Conservation (phyloP, 2,329 filamentous ascomycete genomes). For the Alternaria sp. region DNA sequence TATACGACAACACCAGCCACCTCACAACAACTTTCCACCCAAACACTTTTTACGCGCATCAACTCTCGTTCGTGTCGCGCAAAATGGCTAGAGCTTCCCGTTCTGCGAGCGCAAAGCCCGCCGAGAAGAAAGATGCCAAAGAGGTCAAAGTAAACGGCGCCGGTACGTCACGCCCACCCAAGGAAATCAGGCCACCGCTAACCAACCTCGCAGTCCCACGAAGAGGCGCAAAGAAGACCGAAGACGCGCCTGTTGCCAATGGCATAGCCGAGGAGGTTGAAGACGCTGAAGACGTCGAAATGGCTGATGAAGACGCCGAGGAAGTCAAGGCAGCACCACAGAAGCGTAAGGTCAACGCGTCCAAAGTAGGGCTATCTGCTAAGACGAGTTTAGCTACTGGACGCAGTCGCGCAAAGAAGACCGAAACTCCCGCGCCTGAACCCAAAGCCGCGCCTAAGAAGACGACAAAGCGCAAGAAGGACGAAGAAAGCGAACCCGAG, state of each 20-base stretch:
- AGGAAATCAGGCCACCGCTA: slow-evolving; percentile 22
- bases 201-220: slow-evolving; percentile 25
- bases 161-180: slow-evolving; percentile 34
- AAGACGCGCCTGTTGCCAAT: slow-evolving; percentile 22
- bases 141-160: slow-evolving; percentile 43
- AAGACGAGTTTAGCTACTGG: slow-evolving; percentile 23
- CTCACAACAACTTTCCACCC: slow-evolving; percentile 20
- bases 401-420: slow-evolving; percentile 40
- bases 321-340: slow-evolving; percentile 13
- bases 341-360: slow-evolving; percentile 28
- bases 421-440: slow-evolving; percentile 31
- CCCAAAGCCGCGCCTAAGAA: slow-evolving; percentile 24
- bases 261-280: slow-evolving; percentile 19
- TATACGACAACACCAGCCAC: slow-evolving; percentile 40
- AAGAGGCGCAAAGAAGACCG: slow-evolving; percentile 39
- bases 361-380: slow-evolving; percentile 11
- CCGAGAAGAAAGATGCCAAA: slow-evolving; percentile 35
- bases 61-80: slow-evolving; percentile 18
- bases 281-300: slow-evolving; percentile 7
- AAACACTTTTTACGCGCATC: slow-evolving; percentile 26
- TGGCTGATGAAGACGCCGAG: slow-evolving; percentile 12
- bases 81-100: slow-evolving; percentile 45
- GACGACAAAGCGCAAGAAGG: slow-evolving; percentile 45
- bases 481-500: slow-evolving; percentile 33
- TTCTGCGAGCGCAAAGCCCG: slow-evolving; percentile 38